Conservation (phyloP, 768 basidiomycete genomes). For the Podaxis sp. region DNA sequence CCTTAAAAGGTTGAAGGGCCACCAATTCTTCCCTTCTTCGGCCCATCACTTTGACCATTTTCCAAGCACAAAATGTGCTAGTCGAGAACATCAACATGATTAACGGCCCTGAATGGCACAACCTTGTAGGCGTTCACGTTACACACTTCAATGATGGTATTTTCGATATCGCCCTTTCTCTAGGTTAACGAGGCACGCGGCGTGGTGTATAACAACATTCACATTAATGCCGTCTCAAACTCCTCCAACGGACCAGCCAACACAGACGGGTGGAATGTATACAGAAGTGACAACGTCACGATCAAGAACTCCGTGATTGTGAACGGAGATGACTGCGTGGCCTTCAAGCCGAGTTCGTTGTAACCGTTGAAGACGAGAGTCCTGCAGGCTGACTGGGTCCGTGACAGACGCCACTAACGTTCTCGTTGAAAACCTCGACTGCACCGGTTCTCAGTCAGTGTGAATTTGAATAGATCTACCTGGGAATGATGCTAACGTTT, state of each 20-base stretch:
- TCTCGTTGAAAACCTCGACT: constrained; percentile 53
- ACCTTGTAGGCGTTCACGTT: constrained; percentile 32
- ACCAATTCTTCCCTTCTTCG: constrained; percentile 45
- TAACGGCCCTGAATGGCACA: constrained; percentile 53
- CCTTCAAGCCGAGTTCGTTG: constrained; percentile 49
- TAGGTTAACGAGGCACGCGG: constrained; percentile 49
- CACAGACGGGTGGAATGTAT: constrained; percentile 66
- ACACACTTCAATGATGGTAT: background rate
- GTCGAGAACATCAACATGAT: constrained; percentile 47
- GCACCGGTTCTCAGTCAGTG: constrained; percentile 56
- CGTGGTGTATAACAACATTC: constrained; percentile 45
- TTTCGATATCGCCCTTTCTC: background rate
- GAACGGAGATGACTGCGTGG: constrained; percentile 60
- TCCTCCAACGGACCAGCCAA: constrained; percentile 42
- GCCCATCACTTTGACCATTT: constrained; percentile 56
- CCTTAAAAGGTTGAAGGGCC: constrained; percentile 26
- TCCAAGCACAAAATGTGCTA: constrained; percentile 45
- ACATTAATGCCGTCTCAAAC: constrained; percentile 44
- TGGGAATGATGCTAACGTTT: background rate
- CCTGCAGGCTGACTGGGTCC: constrained; percentile 23
- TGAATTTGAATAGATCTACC: background rate
- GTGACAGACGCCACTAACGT: constrained; percentile 48
- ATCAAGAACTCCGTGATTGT: constrained; percentile 50
- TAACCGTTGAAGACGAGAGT: background rate
- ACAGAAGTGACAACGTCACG: constrained; percentile 49